Evolutionary conservation across 2,329 filamentous ascomycete genomes (phyloP), one percentile per base, ranked within the genome.

Genomic region (Clonostachys solani): DNA sequence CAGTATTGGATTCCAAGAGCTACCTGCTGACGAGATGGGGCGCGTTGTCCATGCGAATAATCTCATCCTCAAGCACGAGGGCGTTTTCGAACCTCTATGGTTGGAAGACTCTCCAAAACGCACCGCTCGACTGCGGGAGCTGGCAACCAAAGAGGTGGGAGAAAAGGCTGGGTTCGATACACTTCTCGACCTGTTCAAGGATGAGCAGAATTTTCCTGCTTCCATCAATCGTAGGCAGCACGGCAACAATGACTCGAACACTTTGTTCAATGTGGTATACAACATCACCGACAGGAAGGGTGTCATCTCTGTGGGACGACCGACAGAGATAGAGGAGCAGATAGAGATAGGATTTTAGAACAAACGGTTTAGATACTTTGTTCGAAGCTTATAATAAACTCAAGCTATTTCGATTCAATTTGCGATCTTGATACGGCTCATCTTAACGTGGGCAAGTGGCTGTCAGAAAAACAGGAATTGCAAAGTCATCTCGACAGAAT

Each of bases 71-170:
- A 54, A 61, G 15, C 56, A 60, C 16, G 42, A 48, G 2, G 62
- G 55, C n/a, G 56, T 63, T 15, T 54, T 61, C 12, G 64, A 65
- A 48, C 53, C 54, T 6, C 42, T 52, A 7, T 65, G 62, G 62
- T 50, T 65, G 16, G 47, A 49, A 3, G 62, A 65, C 47, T 67
- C 64, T 2, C 53, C 52, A 0, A 41, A 15, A 8, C 56, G 64
- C 8, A 47, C 61, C 13, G 49, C 45, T 7, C 53, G 61, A 12
- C 49, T 64, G 17, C 54, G 46, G 8, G 54, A 60, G 50, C 56
- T 65, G 23, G 53, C 55, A 3, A 18, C 33, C 12, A 15, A 10
- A 18, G 12, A 19, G 8, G 8, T 13, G 35, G 33, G n/a, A 8
- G 5, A 49, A 2, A 53, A 57, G 9, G 18, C 44, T 10, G 15